These are phyloP conservation scores for Lentinus brumalis DNA, from an alignment of 768 basidiomycete species.

Conservation along the genomic window DNA sequence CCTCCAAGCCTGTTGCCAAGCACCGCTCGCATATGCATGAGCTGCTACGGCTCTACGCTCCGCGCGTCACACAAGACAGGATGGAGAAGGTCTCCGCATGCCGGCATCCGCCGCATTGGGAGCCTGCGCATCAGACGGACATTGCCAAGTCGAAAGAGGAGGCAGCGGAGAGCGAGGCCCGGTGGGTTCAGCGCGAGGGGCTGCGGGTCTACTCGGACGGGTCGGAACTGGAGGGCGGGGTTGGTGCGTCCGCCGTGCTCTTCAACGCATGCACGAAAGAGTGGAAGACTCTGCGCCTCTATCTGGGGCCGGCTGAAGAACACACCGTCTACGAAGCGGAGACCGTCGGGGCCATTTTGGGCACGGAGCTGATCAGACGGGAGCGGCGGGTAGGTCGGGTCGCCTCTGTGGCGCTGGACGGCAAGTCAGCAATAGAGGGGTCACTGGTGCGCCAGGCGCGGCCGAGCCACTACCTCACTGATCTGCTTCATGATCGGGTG, in stretches of 20 bases:
- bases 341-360: constrained; percentile 29
- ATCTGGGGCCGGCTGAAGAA: constrained; percentile 23
- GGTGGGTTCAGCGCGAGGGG: background rate
- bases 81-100: constrained; percentile 24
- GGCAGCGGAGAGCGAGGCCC: constrained; percentile 5
- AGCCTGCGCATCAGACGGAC: background rate
- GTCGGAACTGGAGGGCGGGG: background rate
- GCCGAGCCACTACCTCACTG: constrained; percentile 15
- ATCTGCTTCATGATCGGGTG: background rate
- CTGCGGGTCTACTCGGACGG: background rate
- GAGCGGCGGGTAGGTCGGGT: background rate
- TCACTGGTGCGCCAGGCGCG: background rate
- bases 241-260: constrained; percentile 27
- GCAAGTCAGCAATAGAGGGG: background rate
- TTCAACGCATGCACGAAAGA: background rate
- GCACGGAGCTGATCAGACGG: constrained; percentile 24
- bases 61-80: constrained; percentile 4
- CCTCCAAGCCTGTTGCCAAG: background rate
- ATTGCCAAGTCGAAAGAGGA: constrained; percentile 7
- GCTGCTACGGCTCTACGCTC: constrained; percentile 12
- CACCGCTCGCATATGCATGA: constrained; percentile 26
- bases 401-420: background rate
- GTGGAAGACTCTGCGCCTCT: constrained; percentile 3
- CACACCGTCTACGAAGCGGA: constrained; percentile 35
- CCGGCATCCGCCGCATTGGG: constrained; percentile 9